Evolutionary conservation across 2,329 filamentous ascomycete species (phyloP).

Genomic region (Diaporthe ampelina): DNA sequence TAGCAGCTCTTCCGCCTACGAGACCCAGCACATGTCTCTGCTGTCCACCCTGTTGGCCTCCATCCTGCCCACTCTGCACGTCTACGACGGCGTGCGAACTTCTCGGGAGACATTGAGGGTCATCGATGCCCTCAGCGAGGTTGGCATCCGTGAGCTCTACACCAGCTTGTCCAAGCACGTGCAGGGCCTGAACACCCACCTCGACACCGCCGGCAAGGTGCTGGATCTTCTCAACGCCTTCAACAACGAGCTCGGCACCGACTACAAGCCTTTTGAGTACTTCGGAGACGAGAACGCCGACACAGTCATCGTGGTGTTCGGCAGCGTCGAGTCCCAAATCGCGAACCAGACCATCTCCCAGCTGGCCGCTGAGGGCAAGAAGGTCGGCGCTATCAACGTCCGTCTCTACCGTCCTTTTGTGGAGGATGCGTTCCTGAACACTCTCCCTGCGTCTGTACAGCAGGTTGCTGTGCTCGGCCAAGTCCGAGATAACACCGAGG

Average conservation of each 20-base stretch:
- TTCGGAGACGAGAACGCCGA: conserved; percentile 85
- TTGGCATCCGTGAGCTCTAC: conserved; percentile 75
- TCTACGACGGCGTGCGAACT: conserved; percentile 82
- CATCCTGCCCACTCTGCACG: conserved; percentile 82
- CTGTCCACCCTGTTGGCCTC: conserved; percentile 80
- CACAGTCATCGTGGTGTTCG: conserved; percentile 90
- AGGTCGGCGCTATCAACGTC: conserved; percentile 90
- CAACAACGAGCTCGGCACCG: conserved; percentile 93
- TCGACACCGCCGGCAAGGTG: conserved; percentile 79
- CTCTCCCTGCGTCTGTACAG: conserved; percentile 80
- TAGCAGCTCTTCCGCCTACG: conserved; percentile 87
- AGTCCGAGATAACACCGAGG: conserved; percentile 79
- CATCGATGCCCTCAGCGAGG: conserved; percentile 77
- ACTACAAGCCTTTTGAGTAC: conserved; percentile 96
- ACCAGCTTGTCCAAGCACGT: conserved; percentile 73
- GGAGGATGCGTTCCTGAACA: conserved; percentile 91
- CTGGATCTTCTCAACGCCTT: conserved; percentile 78
- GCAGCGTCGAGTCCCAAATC: conserved; percentile 89
- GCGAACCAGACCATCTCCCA: conserved; percentile 83
- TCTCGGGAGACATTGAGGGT: conserved; percentile 80
- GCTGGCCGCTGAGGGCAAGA: conserved; percentile 79
- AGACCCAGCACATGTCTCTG: conserved; percentile 91
- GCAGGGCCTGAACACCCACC: conserved; percentile 74
- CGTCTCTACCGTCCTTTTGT: conserved; percentile 95
- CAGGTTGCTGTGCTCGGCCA: conserved; percentile 91